phyloP scores from a whole-genome alignment of 2,329 filamentous ascomycete genomes.

The Pleomassaria siparia region DNA sequence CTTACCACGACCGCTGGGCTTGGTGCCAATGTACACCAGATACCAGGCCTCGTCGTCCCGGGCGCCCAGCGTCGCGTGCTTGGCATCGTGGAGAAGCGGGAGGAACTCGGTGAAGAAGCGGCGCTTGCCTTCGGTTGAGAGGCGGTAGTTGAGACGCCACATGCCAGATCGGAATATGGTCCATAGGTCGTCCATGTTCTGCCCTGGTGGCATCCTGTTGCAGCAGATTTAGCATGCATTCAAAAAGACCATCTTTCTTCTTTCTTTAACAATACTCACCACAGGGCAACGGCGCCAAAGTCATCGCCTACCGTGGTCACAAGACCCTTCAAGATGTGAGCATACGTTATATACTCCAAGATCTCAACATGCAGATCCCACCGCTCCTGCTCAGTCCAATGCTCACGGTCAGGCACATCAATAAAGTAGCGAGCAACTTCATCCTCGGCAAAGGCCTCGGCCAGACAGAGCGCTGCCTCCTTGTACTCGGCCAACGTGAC shows the following conservation, averaged over 20 bases:
- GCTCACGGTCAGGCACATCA: constrained; percentile 66
- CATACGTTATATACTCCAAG: constrained; percentile 75
- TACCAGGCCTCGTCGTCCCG: constrained; percentile 73
- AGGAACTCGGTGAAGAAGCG: constrained; percentile 79
- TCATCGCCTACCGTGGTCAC: constrained; percentile 76
- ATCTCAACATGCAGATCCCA: constrained; percentile 78
- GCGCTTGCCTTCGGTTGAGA: constrained; percentile 69
- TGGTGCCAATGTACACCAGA: constrained; percentile 80
- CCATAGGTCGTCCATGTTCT: constrained; percentile 71
- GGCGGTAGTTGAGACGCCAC: constrained; percentile 75
- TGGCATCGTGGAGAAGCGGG: constrained; percentile 72
- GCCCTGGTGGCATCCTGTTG: constrained; percentile 76
- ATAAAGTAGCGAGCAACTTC: constrained; percentile 74
- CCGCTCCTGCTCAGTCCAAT: constrained; percentile 65
- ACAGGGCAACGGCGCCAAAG: constrained; percentile 76
- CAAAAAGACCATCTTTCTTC: no score
- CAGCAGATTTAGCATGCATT: no score
- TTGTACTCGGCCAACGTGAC: constrained; percentile 69
- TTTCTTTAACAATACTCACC: constrained; percentile 65
- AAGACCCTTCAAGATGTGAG: constrained; percentile 72
- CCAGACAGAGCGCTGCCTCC: constrained; percentile 69
- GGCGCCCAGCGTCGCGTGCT: constrained; percentile 67
- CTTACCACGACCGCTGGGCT: constrained; percentile 67
- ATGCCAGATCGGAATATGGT: constrained; percentile 73
- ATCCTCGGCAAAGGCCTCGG: constrained; percentile 76